Base-by-base conservation (phyloP, 129 eudicot genomes). In the carrot (Daucus carota) region DNA sequence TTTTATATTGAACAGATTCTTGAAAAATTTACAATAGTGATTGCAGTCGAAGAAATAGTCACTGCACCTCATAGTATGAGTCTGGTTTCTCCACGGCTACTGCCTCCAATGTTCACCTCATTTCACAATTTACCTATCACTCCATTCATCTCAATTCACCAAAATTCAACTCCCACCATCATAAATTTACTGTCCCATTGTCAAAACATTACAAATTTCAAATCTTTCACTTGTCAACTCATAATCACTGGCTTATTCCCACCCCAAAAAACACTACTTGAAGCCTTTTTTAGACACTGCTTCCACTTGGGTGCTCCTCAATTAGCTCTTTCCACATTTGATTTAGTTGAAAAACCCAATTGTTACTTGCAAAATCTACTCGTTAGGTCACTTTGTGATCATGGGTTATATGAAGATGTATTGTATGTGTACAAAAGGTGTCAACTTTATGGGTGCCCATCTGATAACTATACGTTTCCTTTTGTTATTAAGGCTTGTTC, bases 401-500 rank as follows among this genome's bases (percentile, higher is more conserved):
- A 78, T 63, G 82, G 82, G 75, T 57, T 83, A 16, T 85, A 67
- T 63, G 74, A 83, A 26, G 80, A 88, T 26, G 87, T 77, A 3
- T 22, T 88, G 5, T 33, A 3, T 77, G 78, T 81, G 26, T 85
- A 81, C 46, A 42, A 40, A 44, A 76, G 60, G 40, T 88, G 86
- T 62, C 73, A 73, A 32, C 6, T 54, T 79, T 81, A 48, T 52
- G 86, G 82, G 32, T 62, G 82, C 54, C 33, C 72, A 12, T 81
- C 84, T 6, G 88, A 86, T 84, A 77, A 77, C 72, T 86, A 79
- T 63, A 83, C 93, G n/a, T 88, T 79, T 77, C 93, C 93, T 18
- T 81, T 81, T 45, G 93, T 86, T 33, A 77, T 88, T 71, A 88
- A 88, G 82, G 88, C 90, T 20, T 86, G 88, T 73, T 73, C 85